These are phyloP conservation scores for Brettanomyces nanus DNA, from an alignment of 805 yeast species.

Conservation along the genomic window DNA sequence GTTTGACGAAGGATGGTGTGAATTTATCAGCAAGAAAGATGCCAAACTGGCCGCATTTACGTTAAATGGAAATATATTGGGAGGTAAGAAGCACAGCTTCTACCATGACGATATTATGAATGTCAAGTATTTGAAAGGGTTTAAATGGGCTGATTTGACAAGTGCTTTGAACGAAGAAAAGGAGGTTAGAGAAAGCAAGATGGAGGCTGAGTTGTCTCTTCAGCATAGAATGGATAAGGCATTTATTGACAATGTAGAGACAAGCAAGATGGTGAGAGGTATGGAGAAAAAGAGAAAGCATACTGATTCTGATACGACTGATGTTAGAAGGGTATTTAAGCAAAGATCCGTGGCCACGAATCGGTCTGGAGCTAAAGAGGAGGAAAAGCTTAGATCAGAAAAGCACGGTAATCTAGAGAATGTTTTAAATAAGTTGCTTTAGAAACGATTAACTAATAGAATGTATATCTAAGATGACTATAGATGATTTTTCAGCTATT, in stretches of 20 bases:
- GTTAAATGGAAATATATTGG: slow-evolving; percentile 79
- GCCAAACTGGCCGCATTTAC: slow-evolving; percentile 86
- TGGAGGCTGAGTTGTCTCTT: slow-evolving; percentile 82
- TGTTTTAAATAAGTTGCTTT: slow-evolving; percentile 51
- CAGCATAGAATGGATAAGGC: slow-evolving; percentile 81
- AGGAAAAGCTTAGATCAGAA: slow-evolving; percentile 28
- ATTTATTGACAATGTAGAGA: slow-evolving; percentile 77
- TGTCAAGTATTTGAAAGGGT: slow-evolving; percentile 80
- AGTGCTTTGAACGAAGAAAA: slow-evolving; percentile 88
- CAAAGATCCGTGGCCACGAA: slow-evolving; percentile 64
- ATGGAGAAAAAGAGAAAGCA: slow-evolving; percentile 9
- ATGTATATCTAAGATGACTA: too few relatives aligned
- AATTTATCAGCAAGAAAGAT: slow-evolving; percentile 71
- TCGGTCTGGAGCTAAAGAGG: slow-evolving; percentile 52
- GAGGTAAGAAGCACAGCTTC: slow-evolving; percentile 86
- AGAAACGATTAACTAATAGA: too few relatives aligned
- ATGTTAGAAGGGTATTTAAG: slow-evolving; percentile 51
- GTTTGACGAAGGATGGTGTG: slow-evolving; percentile 97
- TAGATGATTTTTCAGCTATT: too few relatives aligned
- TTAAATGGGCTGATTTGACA: slow-evolving; percentile 93
- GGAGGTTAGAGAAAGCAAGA: slow-evolving; percentile 79
- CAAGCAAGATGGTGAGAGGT: slow-evolving; percentile 61
- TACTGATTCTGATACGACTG: slow-evolving; percentile 14
- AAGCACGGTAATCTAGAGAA: slow-evolving; percentile 27
- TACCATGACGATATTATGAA: slow-evolving; percentile 93